These are phyloP conservation scores for Acanthamoeba rhysodes DNA, from an alignment of 208 protist species.

Conservation along the genomic window DNA sequence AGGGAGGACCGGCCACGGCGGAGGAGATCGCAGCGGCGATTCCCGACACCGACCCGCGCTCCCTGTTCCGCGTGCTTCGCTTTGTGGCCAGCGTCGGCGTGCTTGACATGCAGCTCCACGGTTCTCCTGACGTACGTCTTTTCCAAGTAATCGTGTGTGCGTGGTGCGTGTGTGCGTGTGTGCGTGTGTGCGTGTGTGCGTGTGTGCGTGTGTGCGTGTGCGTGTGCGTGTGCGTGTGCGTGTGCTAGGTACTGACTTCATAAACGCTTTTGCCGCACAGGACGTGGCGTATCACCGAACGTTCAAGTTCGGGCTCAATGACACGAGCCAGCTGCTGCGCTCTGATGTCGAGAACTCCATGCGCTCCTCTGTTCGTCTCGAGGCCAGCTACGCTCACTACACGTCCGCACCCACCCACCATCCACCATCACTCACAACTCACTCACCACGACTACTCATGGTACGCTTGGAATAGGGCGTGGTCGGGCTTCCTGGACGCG, in stretches of 20 bases:
- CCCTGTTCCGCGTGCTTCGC: conserved; percentile 5
- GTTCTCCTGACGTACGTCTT: neutral
- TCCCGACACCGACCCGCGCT: neutral
- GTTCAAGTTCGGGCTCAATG: neutral
- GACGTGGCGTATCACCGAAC: neutral
- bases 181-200: too few relatives aligned
- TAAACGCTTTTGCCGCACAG: neutral
- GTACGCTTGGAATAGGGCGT: neutral
- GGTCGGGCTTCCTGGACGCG: neutral
- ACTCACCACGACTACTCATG: too few relatives aligned
- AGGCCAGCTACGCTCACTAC: neutral
- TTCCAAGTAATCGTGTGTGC: too few relatives aligned
- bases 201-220: too few relatives aligned
- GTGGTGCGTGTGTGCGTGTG: too few relatives aligned
- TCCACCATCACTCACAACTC: too few relatives aligned
- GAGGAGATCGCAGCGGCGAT: conserved; percentile 5
- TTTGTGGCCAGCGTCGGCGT: neutral
- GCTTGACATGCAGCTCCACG: conserved; percentile 2
- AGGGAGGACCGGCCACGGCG: neutral
- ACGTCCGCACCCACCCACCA: neutral
- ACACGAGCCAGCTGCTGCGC: neutral
- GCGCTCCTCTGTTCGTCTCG: neutral
- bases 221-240: too few relatives aligned
- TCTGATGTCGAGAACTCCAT: neutral
- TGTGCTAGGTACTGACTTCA: too few relatives aligned